Percentiles rank a stretch among this genome's conserved stretches.
Conservation (phyloP, 2,329 filamentous ascomycete genomes). For the Colletotrichum abscissum region DNA sequence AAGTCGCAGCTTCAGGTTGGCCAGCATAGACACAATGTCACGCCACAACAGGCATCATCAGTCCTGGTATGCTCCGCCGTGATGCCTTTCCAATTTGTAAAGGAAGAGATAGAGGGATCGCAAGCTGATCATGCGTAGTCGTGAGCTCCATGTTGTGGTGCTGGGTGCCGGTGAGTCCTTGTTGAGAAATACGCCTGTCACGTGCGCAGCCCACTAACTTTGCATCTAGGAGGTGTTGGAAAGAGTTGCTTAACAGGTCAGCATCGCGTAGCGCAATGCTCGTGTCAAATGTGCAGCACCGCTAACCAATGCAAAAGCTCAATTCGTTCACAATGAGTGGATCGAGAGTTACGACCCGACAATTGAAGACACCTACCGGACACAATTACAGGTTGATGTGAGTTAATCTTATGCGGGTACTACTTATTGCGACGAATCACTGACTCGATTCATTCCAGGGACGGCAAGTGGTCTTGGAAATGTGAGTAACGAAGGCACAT, state of each 20-base stretch:
- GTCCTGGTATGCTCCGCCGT: constrained; percentile 32
- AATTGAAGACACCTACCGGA: constrained; percentile 82
- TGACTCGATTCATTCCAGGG: constrained; percentile 65
- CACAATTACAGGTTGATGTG: constrained; percentile 85
- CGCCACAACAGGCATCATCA: constrained; percentile 36
- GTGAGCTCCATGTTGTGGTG: constrained; percentile 86
- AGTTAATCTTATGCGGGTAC: constrained; percentile 50
- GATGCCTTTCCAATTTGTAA: neutral
- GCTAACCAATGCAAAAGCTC: constrained; percentile 64
- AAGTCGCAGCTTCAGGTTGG: neutral
- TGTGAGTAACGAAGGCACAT: constrained; percentile 64
- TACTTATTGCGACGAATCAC: constrained; percentile 36
- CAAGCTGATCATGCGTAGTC: constrained; percentile 55
- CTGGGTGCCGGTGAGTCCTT: constrained; percentile 76
- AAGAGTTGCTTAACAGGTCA: constrained; percentile 93
- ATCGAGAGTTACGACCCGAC: constrained; percentile 88
- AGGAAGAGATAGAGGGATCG: neutral
- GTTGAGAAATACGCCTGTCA: constrained; percentile 20
- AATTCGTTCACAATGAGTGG: constrained; percentile 95
- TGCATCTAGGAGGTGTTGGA: constrained; percentile 75
- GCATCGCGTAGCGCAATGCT: neutral
- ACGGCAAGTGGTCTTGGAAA: constrained; percentile 89
- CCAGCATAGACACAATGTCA: constrained; percentile 26
- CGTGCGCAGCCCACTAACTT: constrained; percentile 36
- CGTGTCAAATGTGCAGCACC: neutral